Conservation (phyloP, 495 filamentous ascomycete genomes). For the Aspergillus mulundensis region DNA sequence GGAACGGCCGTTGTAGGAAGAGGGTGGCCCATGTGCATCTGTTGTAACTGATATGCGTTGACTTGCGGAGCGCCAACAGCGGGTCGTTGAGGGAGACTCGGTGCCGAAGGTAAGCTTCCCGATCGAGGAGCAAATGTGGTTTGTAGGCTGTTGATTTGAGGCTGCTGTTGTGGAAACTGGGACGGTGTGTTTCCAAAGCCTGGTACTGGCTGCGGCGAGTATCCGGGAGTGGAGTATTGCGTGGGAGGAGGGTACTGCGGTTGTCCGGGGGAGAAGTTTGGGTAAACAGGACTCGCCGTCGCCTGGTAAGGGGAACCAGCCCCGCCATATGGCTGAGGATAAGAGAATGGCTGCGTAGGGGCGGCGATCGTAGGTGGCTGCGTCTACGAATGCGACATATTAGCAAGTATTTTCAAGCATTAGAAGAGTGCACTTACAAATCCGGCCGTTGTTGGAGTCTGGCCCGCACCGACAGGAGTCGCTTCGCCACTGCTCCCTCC, state of each 20-base stretch:
- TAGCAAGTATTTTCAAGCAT: conserved; percentile 4
- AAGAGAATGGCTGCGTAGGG: conserved; percentile 29
- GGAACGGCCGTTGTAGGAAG: conserved; percentile 23
- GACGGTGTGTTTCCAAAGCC: conserved; percentile 28
- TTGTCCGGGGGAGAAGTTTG: conserved; percentile 32
- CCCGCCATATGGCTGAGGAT: conserved; percentile 36
- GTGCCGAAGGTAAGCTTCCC: conserved; percentile 49
- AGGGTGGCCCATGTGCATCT: conserved; percentile 60
- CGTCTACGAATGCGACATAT: conserved; percentile 13
- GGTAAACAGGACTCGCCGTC: conserved; percentile 41
- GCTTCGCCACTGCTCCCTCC: conserved; percentile 57
- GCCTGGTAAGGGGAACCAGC: conserved; percentile 38
- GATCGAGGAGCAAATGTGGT: conserved; percentile 41
- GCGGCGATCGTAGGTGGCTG: conserved; percentile 27
- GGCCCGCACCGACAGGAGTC: conserved; percentile 53
- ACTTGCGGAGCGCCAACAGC: conserved; percentile 53
- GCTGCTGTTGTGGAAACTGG: conserved; percentile 36
- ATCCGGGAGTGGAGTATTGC: conserved; percentile 35
- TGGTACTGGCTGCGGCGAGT: conserved; percentile 36
- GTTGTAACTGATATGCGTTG: conserved; percentile 57
- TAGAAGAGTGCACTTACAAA: conserved; percentile 44
- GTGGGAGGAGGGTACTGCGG: conserved; percentile 30
- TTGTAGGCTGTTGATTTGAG: conserved; percentile 41
- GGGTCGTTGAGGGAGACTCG: conserved; percentile 63
- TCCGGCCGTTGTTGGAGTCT: conserved; percentile 48